Conservation (phyloP, 108 stramenopile genomes). For the Seminavis robusta region DNA sequence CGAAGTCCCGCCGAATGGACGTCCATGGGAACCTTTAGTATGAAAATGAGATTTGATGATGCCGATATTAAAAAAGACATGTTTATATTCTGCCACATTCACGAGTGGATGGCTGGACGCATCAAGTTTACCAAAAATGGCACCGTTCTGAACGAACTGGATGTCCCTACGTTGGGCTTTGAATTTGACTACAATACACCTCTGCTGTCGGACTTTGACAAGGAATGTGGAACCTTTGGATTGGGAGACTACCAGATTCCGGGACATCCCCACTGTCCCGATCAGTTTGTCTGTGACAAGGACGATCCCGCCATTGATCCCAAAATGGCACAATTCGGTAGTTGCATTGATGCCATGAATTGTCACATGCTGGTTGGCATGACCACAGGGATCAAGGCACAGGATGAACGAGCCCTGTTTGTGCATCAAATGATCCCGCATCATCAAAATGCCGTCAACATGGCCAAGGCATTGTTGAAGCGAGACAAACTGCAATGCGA, state of each 20-base stretch:
- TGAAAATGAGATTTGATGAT: background rate
- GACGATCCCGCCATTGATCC: no score
- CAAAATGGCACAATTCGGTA: slow-evolving; percentile 22
- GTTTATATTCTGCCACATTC: slow-evolving; percentile 77
- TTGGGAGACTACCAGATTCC: slow-evolving; percentile 43
- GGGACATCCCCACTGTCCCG: slow-evolving; percentile 37
- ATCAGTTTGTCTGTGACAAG: slow-evolving; percentile 39
- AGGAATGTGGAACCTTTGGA: slow-evolving; percentile 68
- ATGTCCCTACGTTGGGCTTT: slow-evolving; percentile 5
- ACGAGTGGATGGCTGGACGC: slow-evolving; percentile 66
- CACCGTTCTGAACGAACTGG: background rate
- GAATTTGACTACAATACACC: slow-evolving; percentile 32
- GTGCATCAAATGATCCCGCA: slow-evolving; percentile 90
- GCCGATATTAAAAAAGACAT: slow-evolving; percentile 38
- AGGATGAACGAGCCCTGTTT: slow-evolving; percentile 33
- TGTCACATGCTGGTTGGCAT: slow-evolving; percentile 71
- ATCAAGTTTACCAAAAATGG: slow-evolving; percentile 49
- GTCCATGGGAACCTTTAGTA: slow-evolving; percentile 53
- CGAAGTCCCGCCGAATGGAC: slow-evolving; percentile 31
- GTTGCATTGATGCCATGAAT: slow-evolving; percentile 60
- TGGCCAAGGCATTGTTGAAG: slow-evolving; percentile 78
- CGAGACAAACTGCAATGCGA: slow-evolving; percentile 33
- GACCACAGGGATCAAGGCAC: slow-evolving; percentile 31
- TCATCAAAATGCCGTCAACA: slow-evolving; percentile 89
- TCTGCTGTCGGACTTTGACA: slow-evolving; percentile 38